Conservation (phyloP, 495 filamentous ascomycete species). For the Gamarada debralockiae region DNA sequence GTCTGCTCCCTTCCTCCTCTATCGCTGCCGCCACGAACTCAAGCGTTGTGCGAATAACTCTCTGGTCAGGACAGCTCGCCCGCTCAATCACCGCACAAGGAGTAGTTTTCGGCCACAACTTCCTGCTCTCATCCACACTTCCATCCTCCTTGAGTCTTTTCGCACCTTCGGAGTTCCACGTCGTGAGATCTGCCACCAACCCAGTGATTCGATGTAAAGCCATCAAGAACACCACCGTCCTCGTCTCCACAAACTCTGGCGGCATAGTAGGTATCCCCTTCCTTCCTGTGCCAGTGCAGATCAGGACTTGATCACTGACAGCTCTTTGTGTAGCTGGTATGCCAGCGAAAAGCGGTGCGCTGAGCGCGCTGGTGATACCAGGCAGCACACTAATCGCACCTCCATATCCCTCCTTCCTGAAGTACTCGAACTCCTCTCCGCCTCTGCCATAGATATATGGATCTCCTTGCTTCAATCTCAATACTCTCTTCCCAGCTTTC, state of each 20-base stretch:
- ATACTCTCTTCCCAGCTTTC: constrained; percentile 68
- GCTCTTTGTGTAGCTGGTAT: constrained; percentile 87
- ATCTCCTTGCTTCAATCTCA: constrained; percentile 93
- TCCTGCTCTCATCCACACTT: constrained; percentile 28
- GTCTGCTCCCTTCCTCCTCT: constrained; percentile 84
- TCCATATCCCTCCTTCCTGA: constrained; percentile 62
- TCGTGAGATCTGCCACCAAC: constrained; percentile 63
- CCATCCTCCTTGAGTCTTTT: constrained; percentile 35
- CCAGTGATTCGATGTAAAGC: constrained; percentile 78
- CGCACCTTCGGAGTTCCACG: constrained; percentile 27
- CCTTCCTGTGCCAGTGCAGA: constrained; percentile 92
- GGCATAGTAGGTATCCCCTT: constrained; percentile 81
- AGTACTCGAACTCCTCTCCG: constrained; percentile 89
- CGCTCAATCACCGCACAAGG: constrained; percentile 92
- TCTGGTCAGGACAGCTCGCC: constrained; percentile 91
- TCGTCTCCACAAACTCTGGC: constrained; percentile 68
- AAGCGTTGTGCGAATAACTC: constrained; percentile 84
- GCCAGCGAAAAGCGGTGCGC: constrained; percentile 80
- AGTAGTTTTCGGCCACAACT: constrained; percentile 50
- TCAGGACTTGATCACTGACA: constrained; percentile 85
- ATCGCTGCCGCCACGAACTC: constrained; percentile 75
- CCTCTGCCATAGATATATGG: constrained; percentile 95
- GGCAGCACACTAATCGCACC: constrained; percentile 67
- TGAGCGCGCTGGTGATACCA: constrained; percentile 84
- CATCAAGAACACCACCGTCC: constrained; percentile 96